A percentile compares a stretch with the other conserved stretches of the same genome.
phyloP scores from a whole-genome alignment of 169 alveolate genomes.

The Plasmodium gonderi region DNA sequence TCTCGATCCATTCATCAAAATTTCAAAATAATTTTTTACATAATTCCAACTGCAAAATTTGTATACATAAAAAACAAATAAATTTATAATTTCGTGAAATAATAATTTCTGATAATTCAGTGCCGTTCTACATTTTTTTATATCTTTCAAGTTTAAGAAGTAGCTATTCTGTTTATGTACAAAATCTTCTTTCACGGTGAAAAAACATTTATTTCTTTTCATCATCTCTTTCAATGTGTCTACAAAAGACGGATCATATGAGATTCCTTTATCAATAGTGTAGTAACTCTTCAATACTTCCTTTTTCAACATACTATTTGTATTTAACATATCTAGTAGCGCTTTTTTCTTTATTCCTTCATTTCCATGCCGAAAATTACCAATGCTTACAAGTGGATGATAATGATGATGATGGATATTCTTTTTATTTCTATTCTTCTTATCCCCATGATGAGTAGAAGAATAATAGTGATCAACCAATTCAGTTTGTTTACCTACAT shows the following conservation, averaged over 20 bases:
- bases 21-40: conserved; percentile 50
- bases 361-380: no score
- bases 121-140: conserved; percentile 17
- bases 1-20: conserved; percentile 28
- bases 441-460: not conserved
- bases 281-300: conserved; percentile 49
- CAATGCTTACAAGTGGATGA: no score
- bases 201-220: conserved; percentile 25
- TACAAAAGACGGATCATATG: not conserved
- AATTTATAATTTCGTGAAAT: conserved; percentile 43
- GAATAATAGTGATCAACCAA: no score
- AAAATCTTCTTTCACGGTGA: conserved; percentile 29
- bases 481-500: not conserved
- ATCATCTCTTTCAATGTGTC: not conserved
- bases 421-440: not conserved
- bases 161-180: conserved; percentile 2
- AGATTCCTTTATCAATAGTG: conserved; percentile 7
- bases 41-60: conserved; percentile 63
- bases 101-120: conserved; percentile 28
- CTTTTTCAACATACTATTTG: conserved; percentile 8
- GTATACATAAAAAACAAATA: conserved; percentile 56
- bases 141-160: conserved; percentile 46
- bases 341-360: not conserved
- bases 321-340: conserved; percentile 24
- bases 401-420: no score